Conservation (phyloP, 1,284 basidiomycete species). For the Ustilago xerochloae region DNA sequence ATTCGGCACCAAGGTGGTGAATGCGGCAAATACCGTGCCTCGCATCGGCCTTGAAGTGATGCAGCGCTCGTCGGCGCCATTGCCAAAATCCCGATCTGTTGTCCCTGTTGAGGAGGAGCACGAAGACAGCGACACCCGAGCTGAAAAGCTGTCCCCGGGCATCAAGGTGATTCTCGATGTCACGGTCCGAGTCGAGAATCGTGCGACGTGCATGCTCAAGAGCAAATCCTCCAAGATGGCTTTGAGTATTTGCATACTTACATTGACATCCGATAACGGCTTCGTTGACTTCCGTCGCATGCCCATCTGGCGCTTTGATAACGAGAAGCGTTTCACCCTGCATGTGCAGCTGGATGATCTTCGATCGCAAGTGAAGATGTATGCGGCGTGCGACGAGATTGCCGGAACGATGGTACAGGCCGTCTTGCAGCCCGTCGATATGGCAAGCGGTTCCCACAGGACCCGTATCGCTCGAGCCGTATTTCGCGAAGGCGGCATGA, state of each 20-base stretch:
- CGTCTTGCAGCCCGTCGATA: constrained; percentile 36
- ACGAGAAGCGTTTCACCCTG: constrained; percentile 49
- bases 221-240: constrained; percentile 44
- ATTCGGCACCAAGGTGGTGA: constrained; percentile 48
- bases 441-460: constrained; percentile 29
- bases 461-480: constrained; percentile 21
- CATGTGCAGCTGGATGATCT: constrained; percentile 57
- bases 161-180: constrained; percentile 30
- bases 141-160: background rate
- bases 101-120: background rate
- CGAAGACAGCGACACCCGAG: background rate
- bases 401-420: constrained; percentile 38
- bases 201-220: constrained; percentile 38
- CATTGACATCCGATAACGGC: constrained; percentile 26
- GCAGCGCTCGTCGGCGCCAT: constrained; percentile 24
- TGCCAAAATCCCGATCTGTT: background rate
- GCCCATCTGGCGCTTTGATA: constrained; percentile 40
- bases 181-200: constrained; percentile 31
- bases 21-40: constrained; percentile 41
- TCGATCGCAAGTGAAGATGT: constrained; percentile 54
- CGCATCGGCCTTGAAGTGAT: constrained; percentile 39
- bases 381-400: constrained; percentile 47
- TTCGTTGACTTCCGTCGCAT: constrained; percentile 53
- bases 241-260: constrained; percentile 35
- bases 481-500: constrained; percentile 2